A percentile compares a stretch with the other conserved stretches of the same genome.
Evolutionary conservation across 352 stramenopile species (phyloP).

Genomic region (Pythium phragmitis): DNA sequence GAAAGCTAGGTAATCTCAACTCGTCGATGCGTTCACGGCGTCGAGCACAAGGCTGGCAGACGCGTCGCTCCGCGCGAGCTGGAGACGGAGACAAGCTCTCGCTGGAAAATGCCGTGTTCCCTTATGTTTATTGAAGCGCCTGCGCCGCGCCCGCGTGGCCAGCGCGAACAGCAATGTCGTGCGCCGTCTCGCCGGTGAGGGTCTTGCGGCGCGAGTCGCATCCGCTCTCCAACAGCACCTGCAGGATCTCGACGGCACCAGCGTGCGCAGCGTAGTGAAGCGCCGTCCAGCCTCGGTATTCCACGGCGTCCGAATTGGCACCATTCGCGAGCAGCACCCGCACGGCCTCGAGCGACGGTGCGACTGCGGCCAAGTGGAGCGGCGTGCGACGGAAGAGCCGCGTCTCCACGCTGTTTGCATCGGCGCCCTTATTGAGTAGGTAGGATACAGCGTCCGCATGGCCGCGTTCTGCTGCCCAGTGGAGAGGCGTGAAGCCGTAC

Average conservation of each 20-base stretch:
- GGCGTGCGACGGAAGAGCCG: conserved; percentile 67
- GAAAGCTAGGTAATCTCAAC: too few relatives aligned
- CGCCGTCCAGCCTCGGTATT: conserved; percentile 60
- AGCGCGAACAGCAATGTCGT: conserved; percentile 16
- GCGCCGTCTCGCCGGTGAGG: conserved; percentile 17
- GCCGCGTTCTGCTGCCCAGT: conserved; percentile 69
- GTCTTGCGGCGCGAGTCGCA: conserved; percentile 11
- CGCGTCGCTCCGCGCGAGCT: too few relatives aligned
- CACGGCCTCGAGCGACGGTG: conserved; percentile 35
- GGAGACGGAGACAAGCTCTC: too few relatives aligned
- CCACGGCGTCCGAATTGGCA: conserved; percentile 36
- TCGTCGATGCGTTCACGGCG: not conserved
- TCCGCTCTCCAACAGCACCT: conserved; percentile 6
- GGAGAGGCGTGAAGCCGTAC: conserved; percentile 67
- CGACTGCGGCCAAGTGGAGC: conserved; percentile 64
- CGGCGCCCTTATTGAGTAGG: conserved; percentile 40
- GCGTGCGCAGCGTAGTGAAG: conserved; percentile 58
- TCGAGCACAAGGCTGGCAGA: not conserved
- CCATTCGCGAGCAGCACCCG: conserved; percentile 39
- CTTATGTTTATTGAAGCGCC: not conserved
- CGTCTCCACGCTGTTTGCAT: conserved; percentile 57
- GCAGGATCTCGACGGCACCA: conserved; percentile 22
- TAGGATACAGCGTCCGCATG: conserved; percentile 30
- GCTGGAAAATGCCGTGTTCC: too few relatives aligned
- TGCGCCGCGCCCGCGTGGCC: conserved; percentile 6